phyloP scores from a whole-genome alignment of 768 basidiomycete species.

The Piloderma croceum region DNA sequence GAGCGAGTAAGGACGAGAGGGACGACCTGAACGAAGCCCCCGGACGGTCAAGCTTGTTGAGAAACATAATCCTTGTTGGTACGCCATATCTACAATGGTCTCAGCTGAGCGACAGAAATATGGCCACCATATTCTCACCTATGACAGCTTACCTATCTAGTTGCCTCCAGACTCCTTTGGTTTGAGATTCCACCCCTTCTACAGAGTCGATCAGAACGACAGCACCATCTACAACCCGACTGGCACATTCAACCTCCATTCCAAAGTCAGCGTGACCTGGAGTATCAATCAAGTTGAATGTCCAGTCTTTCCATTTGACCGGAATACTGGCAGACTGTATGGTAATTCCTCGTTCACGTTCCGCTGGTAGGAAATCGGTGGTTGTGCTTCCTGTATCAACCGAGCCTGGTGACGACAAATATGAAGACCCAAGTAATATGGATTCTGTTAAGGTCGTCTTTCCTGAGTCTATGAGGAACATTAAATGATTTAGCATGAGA shows the following conservation, averaged over 20 bases:
- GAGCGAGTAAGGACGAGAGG: conserved; percentile 62
- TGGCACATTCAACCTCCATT: conserved; percentile 95
- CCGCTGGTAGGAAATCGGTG: conserved; percentile 85
- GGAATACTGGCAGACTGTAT: conserved; percentile 91
- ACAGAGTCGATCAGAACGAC: conserved; percentile 86
- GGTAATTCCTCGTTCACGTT: conserved; percentile 86
- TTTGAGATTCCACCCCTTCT: conserved; percentile 88
- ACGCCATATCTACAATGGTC: conserved; percentile 64
- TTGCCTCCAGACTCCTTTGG: conserved; percentile 84
- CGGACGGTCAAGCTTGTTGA: conserved; percentile 85
- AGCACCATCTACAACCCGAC: conserved; percentile 84
- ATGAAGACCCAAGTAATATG: conserved; percentile 69
- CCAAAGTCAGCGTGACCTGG: conserved; percentile 93
- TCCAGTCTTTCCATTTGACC: conserved; percentile 79
- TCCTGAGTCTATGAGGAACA: conserved; percentile 61
- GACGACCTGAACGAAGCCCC: conserved; percentile 77
- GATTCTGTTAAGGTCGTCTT: conserved; percentile 90
- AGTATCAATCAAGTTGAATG: conserved; percentile 84
- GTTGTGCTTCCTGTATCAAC: conserved; percentile 89
- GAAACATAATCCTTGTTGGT: conserved; percentile 67
- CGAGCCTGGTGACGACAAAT: conserved; percentile 67
- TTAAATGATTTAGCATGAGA: conserved; percentile 7
- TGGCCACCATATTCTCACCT: conserved; percentile 25
- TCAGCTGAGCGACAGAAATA: not conserved
- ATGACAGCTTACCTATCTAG: conserved; percentile 63